Percentiles rank a stretch among this genome's conserved stretches.
These are phyloP conservation scores for Quercus ilex DNA, from an alignment of 306 rosid species.

Conservation along the genomic window DNA sequence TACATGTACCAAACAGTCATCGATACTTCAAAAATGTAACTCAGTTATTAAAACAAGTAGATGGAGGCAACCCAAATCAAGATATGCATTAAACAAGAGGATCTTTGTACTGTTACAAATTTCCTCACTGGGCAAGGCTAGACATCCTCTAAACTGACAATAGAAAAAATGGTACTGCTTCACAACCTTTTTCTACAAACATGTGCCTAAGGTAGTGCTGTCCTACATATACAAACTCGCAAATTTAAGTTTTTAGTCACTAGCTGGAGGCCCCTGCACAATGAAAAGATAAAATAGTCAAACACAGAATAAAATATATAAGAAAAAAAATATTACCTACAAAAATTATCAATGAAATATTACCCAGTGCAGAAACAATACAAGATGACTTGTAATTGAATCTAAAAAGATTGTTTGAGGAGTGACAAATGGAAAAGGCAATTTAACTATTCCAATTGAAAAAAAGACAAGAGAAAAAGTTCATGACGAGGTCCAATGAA, in stretches of 20 bases:
- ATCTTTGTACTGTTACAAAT: no score
- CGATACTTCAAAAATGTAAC: no score
- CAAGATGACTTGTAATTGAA: neutral
- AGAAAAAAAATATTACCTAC: no score
- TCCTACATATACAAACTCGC: constrained; percentile 2
- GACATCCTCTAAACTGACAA: neutral
- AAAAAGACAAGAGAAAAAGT: neutral
- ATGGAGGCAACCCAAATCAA: no score
- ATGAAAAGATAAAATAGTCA: constrained; percentile 9
- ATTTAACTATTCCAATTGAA: neutral
- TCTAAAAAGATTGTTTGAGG: neutral
- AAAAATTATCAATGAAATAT: neutral
- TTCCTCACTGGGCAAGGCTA: no score
- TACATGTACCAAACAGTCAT: no score
- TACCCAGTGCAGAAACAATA: neutral
- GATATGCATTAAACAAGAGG: no score
- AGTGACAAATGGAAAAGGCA: neutral
- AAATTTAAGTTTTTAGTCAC: constrained; percentile 4
- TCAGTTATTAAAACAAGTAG: no score
- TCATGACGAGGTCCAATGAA: neutral
- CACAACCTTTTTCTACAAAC: neutral
- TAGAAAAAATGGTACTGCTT: neutral
- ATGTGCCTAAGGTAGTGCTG: neutral
- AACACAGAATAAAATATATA: neutral
- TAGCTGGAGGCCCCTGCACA: constrained; percentile 57